These are phyloP conservation scores for Acmispon strigosus DNA, from an alignment of 306 rosid species.

Conservation along the genomic window DNA sequence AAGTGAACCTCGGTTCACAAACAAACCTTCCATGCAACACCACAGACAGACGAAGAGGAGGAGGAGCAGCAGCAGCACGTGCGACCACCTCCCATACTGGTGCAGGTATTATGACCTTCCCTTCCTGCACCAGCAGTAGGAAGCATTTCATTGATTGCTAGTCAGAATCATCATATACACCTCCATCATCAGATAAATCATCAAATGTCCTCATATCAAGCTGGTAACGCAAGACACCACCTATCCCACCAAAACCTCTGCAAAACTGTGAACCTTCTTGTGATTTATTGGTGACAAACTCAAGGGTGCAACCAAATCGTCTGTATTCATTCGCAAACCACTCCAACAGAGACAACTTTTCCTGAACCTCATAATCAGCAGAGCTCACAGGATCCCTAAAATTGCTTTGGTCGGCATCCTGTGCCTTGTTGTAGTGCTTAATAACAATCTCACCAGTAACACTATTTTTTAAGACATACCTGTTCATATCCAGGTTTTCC, in stretches of 20 bases:
- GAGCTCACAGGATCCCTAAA: conserved; percentile 48
- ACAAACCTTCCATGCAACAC: conserved; percentile 15
- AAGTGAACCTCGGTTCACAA: conserved; percentile 20
- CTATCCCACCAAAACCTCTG: conserved; percentile 93
- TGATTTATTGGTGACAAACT: conserved; percentile 85
- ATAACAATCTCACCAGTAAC: conserved; percentile 48
- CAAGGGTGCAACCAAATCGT: conserved; percentile 76
- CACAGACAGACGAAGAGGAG: background rate
- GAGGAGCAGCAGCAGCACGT: conserved; percentile 21
- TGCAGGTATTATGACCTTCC: conserved; percentile 32
- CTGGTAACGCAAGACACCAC: conserved; percentile 92
- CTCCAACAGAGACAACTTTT: conserved; percentile 64
- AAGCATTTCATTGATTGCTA: conserved; percentile 47
- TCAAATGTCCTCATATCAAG: conserved; percentile 83
- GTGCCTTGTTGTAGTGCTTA: conserved; percentile 78
- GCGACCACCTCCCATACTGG: conserved; percentile 34
- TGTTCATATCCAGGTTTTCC: conserved; percentile 81
- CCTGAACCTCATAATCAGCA: conserved; percentile 80
- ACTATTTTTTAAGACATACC: conserved; percentile 55
- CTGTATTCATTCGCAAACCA: conserved; percentile 92
- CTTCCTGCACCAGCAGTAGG: conserved; percentile 46
- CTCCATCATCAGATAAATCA: conserved; percentile 69
- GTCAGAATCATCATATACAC: conserved; percentile 36
- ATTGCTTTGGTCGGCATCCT: conserved; percentile 54
- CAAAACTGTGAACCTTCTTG: conserved; percentile 96